Evolutionary conservation across 2,329 filamentous ascomycete species (phyloP).

Genomic region (Pseudocercospora musae): DNA sequence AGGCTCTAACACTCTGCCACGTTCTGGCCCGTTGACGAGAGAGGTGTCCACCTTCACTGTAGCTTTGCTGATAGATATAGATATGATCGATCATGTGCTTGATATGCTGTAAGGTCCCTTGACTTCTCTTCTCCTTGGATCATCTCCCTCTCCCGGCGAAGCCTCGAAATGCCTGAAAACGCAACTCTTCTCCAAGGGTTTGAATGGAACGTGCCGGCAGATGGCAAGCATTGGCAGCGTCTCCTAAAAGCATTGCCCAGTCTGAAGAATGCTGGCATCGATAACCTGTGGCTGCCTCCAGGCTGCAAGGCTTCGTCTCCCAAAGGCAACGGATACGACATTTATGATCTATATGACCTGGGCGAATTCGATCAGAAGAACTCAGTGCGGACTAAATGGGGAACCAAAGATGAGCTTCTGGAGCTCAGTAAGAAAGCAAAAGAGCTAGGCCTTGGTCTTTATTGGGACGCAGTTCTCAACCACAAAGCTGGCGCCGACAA

Average conservation of each 20-base stretch:
- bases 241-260: slow-evolving; percentile 52
- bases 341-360: slow-evolving; percentile 56
- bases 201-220: slow-evolving; percentile 66
- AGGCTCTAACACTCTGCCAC: not conserved
- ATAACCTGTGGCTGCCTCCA: slow-evolving; percentile 65
- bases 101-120: not conserved
- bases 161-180: slow-evolving; percentile 26
- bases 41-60: not conserved
- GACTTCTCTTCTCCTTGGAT: not conserved
- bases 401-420: slow-evolving; percentile 58
- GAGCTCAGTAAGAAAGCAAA: slow-evolving; percentile 51
- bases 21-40: not conserved
- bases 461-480: slow-evolving; percentile 69
- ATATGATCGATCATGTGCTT: not conserved
- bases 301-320: slow-evolving; percentile 61
- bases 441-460: slow-evolving; percentile 53
- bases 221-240: slow-evolving; percentile 61
- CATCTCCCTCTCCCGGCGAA: not conserved
- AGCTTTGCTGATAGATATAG: not conserved
- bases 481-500: slow-evolving; percentile 66
- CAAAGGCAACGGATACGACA: slow-evolving; percentile 57
- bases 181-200: slow-evolving; percentile 64
- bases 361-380: slow-evolving; percentile 71
- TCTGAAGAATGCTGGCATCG: slow-evolving; percentile 59
- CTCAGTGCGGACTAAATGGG: slow-evolving; percentile 62